phyloP scores from a whole-genome alignment of 805 yeast species.

The Geotrichum ghanense region DNA sequence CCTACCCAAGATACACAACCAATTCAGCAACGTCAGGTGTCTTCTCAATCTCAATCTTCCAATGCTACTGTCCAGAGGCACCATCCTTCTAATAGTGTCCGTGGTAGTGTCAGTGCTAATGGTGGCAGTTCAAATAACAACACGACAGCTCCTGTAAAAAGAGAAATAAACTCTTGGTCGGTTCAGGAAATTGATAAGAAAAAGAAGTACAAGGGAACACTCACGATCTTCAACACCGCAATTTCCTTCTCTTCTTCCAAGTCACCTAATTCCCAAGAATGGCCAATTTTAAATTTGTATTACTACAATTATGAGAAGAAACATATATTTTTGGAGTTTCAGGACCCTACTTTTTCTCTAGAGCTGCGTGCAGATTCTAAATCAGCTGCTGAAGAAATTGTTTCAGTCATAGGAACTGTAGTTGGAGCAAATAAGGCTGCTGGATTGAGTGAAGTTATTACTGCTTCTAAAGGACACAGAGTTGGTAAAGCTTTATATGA shows the following conservation, averaged over 20 bases:
- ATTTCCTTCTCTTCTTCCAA: conserved; percentile 51
- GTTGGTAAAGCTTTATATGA: conserved; percentile 68
- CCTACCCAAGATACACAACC: conserved; percentile 14
- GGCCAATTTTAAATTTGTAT: conserved; percentile 65
- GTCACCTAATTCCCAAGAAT: conserved; percentile 40
- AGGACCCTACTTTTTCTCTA: conserved; percentile 65
- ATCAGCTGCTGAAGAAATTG: conserved; percentile 75
- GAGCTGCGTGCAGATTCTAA: conserved; percentile 86
- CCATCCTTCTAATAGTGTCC: conserved; percentile 13
- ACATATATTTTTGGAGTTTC: conserved; percentile 82
- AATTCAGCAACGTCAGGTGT: conserved; percentile 24
- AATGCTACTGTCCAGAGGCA: conserved; percentile 22
- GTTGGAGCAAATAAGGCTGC: conserved; percentile 73
- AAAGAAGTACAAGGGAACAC: conserved; percentile 55
- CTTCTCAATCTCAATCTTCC: conserved; percentile 23
- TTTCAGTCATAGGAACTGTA: conserved; percentile 67
- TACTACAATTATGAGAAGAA: conserved; percentile 81
- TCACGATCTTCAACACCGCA: conserved; percentile 67
- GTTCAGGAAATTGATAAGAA: conserved; percentile 88
- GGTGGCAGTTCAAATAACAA: no score
- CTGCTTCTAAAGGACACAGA: conserved; percentile 51
- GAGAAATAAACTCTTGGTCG: conserved; percentile 59
- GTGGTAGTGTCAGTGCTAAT: conserved; percentile 14
- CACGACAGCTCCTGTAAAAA: conserved; percentile 3
- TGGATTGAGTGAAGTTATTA: conserved; percentile 74